Conservation (phyloP, 306 rosid species). For the Sindora glabra region DNA sequence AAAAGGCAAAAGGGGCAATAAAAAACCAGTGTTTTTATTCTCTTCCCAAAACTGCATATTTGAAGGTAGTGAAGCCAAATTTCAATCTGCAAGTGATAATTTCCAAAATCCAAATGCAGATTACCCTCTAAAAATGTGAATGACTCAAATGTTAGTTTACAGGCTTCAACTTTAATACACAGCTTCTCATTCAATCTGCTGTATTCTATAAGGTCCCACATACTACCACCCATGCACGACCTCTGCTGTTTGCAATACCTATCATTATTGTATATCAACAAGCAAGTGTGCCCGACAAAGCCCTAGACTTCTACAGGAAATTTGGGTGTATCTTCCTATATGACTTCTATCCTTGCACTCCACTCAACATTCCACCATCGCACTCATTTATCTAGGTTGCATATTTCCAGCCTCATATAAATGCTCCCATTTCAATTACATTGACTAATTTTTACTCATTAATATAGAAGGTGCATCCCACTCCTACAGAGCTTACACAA, state of each 20-base stretch:
- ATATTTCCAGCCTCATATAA: no score
- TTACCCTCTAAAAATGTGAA: background rate
- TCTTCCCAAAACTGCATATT: background rate
- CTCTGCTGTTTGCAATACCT: background rate
- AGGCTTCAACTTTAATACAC: background rate
- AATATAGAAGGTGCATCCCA: no score
- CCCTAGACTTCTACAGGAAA: background rate
- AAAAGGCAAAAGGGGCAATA: no score
- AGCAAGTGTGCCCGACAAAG: background rate
- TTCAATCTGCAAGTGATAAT: background rate
- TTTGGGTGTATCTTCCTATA: no score
- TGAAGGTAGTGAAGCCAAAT: background rate
- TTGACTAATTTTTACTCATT: no score
- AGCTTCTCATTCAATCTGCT: background rate
- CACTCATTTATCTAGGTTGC: no score
- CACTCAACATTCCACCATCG: no score
- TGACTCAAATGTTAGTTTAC: background rate
- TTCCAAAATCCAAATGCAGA: background rate
- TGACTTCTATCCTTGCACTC: no score
- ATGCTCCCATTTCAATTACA: no score
- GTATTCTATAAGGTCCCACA: background rate
- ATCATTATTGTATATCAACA: background rate
- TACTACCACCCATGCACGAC: background rate
- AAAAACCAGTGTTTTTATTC: no score
- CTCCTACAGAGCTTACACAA: no score